Evolutionary conservation across 495 filamentous ascomycete genomes (phyloP).

Genomic region (Glarea lozoyensis): DNA sequence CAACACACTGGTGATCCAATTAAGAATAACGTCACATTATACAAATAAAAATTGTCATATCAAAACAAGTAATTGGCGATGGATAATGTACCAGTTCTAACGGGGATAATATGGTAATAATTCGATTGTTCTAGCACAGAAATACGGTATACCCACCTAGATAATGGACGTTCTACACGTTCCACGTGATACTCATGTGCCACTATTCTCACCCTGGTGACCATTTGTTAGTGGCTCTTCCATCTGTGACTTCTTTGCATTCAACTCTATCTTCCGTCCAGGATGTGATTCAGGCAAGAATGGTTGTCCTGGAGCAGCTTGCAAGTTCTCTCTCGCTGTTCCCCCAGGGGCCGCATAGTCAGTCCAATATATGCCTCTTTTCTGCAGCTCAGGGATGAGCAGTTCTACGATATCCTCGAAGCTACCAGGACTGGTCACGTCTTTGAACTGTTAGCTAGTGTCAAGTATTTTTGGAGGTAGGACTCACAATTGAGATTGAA

Average conservation of each 20-base stretch:
- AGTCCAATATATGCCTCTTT: constrained; percentile 43
- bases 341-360: constrained; percentile 38
- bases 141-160: too few relatives aligned
- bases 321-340: constrained; percentile 42
- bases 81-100: too few relatives aligned
- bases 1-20: too few relatives aligned
- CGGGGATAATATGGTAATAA: too few relatives aligned
- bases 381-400: constrained; percentile 49
- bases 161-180: too few relatives aligned
- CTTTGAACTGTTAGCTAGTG: constrained; percentile 4
- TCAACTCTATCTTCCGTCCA: constrained; percentile 26
- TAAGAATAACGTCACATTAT: too few relatives aligned
- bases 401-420: constrained; percentile 53
- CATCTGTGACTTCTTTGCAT: not conserved
- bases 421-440: constrained; percentile 32
- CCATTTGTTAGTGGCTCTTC: not conserved
- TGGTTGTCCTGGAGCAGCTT: constrained; percentile 18
- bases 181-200: too few relatives aligned
- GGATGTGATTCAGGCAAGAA: constrained; percentile 24
- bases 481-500: constrained; percentile 36
- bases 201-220: not conserved
- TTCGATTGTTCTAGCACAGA: too few relatives aligned
- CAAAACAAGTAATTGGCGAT: too few relatives aligned
- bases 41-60: too few relatives aligned
- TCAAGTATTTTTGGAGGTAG: not conserved